These are phyloP conservation scores for Talinum fruticosum DNA, from an alignment of 148 eudicot genomes.

Conservation along the genomic window DNA sequence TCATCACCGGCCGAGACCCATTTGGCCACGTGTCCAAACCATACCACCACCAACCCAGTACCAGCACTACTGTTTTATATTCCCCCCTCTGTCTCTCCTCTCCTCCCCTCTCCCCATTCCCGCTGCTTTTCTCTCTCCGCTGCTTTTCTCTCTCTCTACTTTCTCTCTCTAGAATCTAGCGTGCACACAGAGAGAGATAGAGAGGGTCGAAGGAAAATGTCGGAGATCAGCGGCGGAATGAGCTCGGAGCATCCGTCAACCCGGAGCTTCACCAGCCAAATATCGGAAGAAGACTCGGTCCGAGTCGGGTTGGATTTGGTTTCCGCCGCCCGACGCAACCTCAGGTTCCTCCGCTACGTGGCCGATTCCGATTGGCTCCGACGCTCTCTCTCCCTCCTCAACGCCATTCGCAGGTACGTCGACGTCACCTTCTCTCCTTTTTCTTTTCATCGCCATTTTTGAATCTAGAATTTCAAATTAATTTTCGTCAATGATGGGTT, in stretches of 20 bases:
- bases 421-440: background rate
- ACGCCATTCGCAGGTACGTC: slow-evolving; percentile 63
- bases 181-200: background rate
- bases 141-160: background rate
- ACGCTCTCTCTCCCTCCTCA: slow-evolving; percentile 35
- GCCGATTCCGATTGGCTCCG: slow-evolving; percentile 65
- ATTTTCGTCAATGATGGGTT: too few species aligned
- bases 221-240: slow-evolving; percentile 23
- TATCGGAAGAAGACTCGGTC: slow-evolving; percentile 39
- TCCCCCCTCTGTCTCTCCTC: background rate
- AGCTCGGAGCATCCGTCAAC: slow-evolving; percentile 42
- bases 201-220: background rate
- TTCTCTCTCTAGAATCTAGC: background rate
- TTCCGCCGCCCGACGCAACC: slow-evolving; percentile 63
- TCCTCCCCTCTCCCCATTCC: background rate
- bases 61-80: background rate
- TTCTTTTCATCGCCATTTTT: background rate
- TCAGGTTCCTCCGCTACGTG: slow-evolving; percentile 62
- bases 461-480: background rate
- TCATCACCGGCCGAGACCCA: background rate
- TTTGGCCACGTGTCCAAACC: background rate
- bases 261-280: slow-evolving; percentile 44
- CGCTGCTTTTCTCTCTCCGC: background rate
- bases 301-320: slow-evolving; percentile 57
- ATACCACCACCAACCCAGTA: background rate